These are phyloP conservation scores for Geotrichum restrictum DNA, from an alignment of 1,139 yeast genomes.

Conservation along the genomic window DNA sequence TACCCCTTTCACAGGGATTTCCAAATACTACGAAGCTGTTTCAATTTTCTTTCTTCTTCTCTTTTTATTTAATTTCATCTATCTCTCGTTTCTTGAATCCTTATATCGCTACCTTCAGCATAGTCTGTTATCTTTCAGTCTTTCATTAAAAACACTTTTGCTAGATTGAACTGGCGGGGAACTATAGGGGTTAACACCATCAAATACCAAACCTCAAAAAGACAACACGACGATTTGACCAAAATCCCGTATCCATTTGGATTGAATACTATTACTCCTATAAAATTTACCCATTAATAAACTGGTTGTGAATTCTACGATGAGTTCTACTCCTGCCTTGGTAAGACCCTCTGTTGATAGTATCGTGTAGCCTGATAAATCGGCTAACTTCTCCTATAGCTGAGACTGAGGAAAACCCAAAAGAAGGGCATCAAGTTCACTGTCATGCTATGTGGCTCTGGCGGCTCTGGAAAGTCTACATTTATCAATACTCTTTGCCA, in stretches of 20 bases:
- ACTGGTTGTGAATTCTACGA: not conserved
- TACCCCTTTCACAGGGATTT: conserved; percentile 3
- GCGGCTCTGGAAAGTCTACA: conserved; percentile 81
- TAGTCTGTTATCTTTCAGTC: not conserved
- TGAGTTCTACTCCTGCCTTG: conserved; percentile 20
- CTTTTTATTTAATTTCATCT: not conserved
- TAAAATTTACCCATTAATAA: not conserved
- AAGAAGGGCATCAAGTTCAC: conserved; percentile 84
- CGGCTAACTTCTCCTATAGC: conserved; percentile 34
- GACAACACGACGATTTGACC: conserved; percentile 1
- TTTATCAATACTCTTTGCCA: conserved; percentile 87
- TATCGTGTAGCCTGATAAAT: not conserved
- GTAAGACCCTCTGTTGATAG: conserved; percentile 3
- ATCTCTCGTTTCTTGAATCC: not conserved
- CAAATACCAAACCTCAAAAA: conserved; percentile 3
- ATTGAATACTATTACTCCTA: not conserved
- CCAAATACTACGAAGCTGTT: not conserved
- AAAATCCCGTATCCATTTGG: not conserved
- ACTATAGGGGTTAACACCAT: not conserved
- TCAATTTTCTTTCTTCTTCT: not conserved
- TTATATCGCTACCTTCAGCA: not conserved
- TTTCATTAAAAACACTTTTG: not conserved
- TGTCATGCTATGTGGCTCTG: conserved; percentile 72
- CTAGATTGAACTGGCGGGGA: not conserved
- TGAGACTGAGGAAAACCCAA: conserved; percentile 65